These are phyloP conservation scores for Zymoseptoria pseudotritici DNA, from an alignment of 2,329 filamentous ascomycete species.

Conservation along the genomic window DNA sequence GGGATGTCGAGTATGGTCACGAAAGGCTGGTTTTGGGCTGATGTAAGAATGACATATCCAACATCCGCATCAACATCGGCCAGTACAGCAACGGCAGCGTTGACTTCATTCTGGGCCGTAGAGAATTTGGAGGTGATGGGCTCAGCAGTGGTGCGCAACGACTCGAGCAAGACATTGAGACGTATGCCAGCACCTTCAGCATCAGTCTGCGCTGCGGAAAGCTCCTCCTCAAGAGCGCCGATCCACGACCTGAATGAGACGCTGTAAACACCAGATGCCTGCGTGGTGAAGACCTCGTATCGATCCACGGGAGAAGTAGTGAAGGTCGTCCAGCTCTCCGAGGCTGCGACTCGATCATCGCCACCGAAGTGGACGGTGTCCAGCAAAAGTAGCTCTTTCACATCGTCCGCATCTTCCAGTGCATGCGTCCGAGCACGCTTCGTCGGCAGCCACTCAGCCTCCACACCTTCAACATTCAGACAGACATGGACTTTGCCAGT, in stretches of 20 bases:
- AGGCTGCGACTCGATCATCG: constrained; percentile 15
- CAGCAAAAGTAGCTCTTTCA: constrained; percentile 30
- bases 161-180: constrained; percentile 48
- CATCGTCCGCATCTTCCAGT: constrained; percentile 20
- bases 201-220: constrained; percentile 33
- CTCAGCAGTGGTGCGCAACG: constrained; percentile 42
- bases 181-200: constrained; percentile 50
- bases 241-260: constrained; percentile 53
- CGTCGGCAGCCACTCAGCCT: constrained; percentile 55
- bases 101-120: constrained; percentile 21
- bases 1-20: constrained; percentile 44
- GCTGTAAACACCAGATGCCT: constrained; percentile 46
- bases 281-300: constrained; percentile 54
- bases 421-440: constrained; percentile 23
- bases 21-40: constrained; percentile 31
- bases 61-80: constrained; percentile 42
- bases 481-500: constrained; percentile 51
- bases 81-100: constrained; percentile 46
- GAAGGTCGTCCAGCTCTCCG: constrained; percentile 45
- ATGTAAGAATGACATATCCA: constrained; percentile 50
- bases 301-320: constrained; percentile 48
- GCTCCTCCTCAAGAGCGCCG: constrained; percentile 48
- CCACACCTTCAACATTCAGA: constrained; percentile 54
- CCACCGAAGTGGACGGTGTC: constrained; percentile 34
- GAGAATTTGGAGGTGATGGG: constrained; percentile 30